Evolutionary conservation across 768 basidiomycete species (phyloP).

Genomic region (Punctularia strigosozonata): DNA sequence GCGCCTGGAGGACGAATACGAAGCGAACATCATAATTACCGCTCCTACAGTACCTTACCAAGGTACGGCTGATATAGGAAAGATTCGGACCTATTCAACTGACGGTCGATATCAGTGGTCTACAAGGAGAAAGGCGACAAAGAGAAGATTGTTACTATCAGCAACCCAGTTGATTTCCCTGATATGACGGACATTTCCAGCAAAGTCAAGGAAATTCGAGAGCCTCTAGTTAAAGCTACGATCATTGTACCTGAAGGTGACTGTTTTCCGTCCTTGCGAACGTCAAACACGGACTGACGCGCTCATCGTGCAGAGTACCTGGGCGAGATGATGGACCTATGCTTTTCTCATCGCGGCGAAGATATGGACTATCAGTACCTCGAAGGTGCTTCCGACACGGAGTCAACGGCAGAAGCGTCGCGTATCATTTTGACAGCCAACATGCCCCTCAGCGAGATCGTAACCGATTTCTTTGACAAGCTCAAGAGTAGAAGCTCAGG

Average conservation of each 20-base stretch:
- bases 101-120: constrained; percentile 37
- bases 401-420: too few relatives aligned
- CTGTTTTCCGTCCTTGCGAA: constrained; percentile 3
- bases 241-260: constrained; percentile 91
- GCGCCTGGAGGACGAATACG: constrained; percentile 92
- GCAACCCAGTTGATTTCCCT: constrained; percentile 94
- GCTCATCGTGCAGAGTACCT: constrained; percentile 59
- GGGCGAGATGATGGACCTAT: constrained; percentile 94
- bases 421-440: constrained; percentile 74
- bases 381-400: constrained; percentile 38
- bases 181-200: constrained; percentile 50
- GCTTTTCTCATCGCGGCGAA: constrained; percentile 74
- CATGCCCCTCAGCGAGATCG: constrained; percentile 86
- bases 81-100: not conserved
- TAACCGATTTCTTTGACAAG: constrained; percentile 91
- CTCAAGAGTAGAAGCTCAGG: constrained; percentile 89
- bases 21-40: constrained; percentile 89
- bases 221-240: constrained; percentile 87
- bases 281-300: not conserved
- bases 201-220: constrained; percentile 69
- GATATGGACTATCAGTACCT: constrained; percentile 79
- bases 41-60: constrained; percentile 94
- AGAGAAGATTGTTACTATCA: constrained; percentile 42
- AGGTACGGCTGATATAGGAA: constrained; percentile 27
- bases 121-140: constrained; percentile 57